Evolutionary conservation across 257 asterid species (phyloP), one percentile per base, ranked within the genome.

Genomic region (Solanum chiquidenum): DNA sequence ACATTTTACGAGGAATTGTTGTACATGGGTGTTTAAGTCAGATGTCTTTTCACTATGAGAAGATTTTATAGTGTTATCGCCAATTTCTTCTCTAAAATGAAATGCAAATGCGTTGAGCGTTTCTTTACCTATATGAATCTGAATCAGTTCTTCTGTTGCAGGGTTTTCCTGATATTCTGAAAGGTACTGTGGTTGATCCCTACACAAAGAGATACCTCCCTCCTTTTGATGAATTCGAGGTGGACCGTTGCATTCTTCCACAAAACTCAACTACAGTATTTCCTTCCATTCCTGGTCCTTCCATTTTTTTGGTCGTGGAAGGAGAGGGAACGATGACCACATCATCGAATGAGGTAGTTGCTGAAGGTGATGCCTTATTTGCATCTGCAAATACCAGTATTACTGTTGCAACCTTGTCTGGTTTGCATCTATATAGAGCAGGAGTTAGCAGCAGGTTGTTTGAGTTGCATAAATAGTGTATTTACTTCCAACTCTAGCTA

Each of bases 151-250:
- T n/a, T 84, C 68, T 86, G 69, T 87, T 89, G 90, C 92, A 96
- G 98, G 97, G 94, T 27, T 88, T 88, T 8, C 99, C 99, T 0
- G 98, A 94, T 68, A 91, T 95, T 66, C 94, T 96, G 14, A 85
- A 76, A 16, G 98, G 98, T 37, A 93, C 91, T 37, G 93, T 93
- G 82, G 69, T 94, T 64, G 86, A 92, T 87, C 94, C 93, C 20
- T 94, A 94, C 46, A 94, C 94, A 4, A 86, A 84, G 85, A 95
- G 93, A 89, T 97, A 94, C 83, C 89, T 79, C 64, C 98, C 99
- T 34, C 99, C 99, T 5, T 96, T 94, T 71, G 98, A 96, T 52
- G 99, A 98, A 83, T 97, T 97, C 49, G 99, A 98, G 93, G 98
- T 97, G n/a, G 99, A 98, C 38, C 92, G 90, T n/a, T 95, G 98